Conservation (phyloP, 106 monocot species). For the Cymbidium sinense region DNA sequence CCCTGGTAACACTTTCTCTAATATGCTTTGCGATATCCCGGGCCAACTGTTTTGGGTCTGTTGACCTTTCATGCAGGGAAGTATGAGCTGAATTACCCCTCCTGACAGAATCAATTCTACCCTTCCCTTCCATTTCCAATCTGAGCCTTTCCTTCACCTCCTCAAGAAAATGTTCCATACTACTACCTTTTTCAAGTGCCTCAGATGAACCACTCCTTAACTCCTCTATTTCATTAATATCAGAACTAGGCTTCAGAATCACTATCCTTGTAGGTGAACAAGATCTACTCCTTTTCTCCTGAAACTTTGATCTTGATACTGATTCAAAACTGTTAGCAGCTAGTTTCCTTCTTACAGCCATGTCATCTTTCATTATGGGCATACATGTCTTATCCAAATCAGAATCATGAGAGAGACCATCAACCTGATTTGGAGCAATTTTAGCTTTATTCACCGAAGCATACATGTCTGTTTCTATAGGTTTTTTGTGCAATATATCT, state of each 20-base stretch:
- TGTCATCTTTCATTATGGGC: neutral
- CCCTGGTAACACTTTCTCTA: slow-evolving; percentile 56
- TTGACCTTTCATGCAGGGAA: slow-evolving; percentile 20
- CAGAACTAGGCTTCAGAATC: slow-evolving; percentile 61
- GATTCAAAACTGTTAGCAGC: neutral
- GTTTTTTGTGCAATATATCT: neutral
- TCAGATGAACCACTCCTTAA: slow-evolving; percentile 39
- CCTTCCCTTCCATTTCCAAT: slow-evolving; percentile 60
- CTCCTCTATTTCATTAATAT: slow-evolving; percentile 43
- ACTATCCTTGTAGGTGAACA: slow-evolving; percentile 63
- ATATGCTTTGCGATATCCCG: slow-evolving; percentile 49
- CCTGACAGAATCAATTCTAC: slow-evolving; percentile 9
- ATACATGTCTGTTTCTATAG: neutral
- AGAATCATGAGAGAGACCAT: neutral
- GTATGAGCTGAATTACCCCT: slow-evolving; percentile 5
- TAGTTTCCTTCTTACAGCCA: neutral
- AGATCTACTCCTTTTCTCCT: slow-evolving; percentile 9
- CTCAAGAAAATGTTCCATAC: slow-evolving; percentile 70
- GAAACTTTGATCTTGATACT: neutral
- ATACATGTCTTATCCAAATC: neutral
- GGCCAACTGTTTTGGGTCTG: slow-evolving; percentile 54
- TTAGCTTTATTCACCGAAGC: neutral
- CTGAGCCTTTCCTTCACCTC: slow-evolving; percentile 81
- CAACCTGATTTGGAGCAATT: neutral
- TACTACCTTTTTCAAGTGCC: slow-evolving; percentile 32